Evolutionary conservation across 495 filamentous ascomycete genomes (phyloP).

Genomic region (Lineolata rhizophorae): DNA sequence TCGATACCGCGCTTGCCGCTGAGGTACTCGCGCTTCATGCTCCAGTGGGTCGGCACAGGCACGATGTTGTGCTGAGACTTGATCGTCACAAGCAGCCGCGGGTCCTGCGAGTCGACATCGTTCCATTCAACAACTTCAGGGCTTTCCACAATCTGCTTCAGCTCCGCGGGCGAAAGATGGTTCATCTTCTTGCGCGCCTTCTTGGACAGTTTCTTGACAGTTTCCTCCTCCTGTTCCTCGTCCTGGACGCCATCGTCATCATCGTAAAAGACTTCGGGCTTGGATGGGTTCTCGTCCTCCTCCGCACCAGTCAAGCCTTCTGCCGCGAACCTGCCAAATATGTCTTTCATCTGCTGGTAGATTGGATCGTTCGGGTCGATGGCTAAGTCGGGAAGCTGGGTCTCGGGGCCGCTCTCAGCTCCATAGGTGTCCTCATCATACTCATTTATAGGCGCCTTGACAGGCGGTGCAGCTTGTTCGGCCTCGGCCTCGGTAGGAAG

Average conservation of each 20-base stretch:
- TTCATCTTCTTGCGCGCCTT: slow-evolving; percentile 78
- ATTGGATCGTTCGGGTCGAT: too few species aligned
- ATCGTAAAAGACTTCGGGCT: slow-evolving; percentile 69
- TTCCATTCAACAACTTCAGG: slow-evolving; percentile 97
- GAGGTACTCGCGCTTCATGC: slow-evolving; percentile 84
- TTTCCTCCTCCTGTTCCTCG: slow-evolving; percentile 53
- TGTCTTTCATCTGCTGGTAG: too few species aligned
- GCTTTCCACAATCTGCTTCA: slow-evolving; percentile 77
- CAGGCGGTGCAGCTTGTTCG: too few species aligned
- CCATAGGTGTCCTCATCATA: too few species aligned
- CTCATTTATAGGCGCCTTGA: too few species aligned
- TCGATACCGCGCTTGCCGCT: slow-evolving; percentile 91
- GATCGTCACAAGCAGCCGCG: slow-evolving; percentile 73
- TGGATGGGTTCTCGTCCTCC: slow-evolving; percentile 45
- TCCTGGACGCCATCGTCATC: slow-evolving; percentile 80
- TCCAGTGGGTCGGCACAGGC: slow-evolving; percentile 85
- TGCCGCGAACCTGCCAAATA: too few species aligned
- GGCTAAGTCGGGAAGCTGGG: too few species aligned
- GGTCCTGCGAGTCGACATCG: slow-evolving; percentile 81
- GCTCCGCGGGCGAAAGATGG: slow-evolving; percentile 82
- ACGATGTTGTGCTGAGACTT: slow-evolving; percentile 92
- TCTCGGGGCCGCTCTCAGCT: too few species aligned
- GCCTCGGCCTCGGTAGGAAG: too few species aligned
- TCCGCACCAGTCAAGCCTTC: too few species aligned
- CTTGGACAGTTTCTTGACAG: slow-evolving; percentile 56